A percentile compares a stretch with the other conserved stretches of the same genome.
phyloP scores from a whole-genome alignment of 345 rosid species.

The Ricinus communis region DNA sequence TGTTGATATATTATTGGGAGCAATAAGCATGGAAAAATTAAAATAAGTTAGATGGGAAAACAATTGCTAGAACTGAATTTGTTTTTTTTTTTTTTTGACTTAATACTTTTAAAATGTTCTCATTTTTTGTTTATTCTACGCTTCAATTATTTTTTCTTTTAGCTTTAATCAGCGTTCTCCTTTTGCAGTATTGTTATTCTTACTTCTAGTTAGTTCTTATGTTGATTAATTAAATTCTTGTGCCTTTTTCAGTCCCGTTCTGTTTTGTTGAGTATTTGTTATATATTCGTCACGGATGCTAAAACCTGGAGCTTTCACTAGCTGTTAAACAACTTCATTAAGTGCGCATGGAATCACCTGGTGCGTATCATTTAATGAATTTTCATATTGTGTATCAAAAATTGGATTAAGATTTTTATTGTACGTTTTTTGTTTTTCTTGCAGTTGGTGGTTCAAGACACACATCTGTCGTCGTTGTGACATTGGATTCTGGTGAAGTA shows the following conservation, averaged over 20 bases:
- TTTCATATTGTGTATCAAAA: not conserved
- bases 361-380: constrained; percentile 24
- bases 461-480: constrained; percentile 72
- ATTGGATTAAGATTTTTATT: not conserved
- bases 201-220: too few species aligned
- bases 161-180: too few species aligned
- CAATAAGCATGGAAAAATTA: too few species aligned
- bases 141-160: too few species aligned
- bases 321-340: constrained; percentile 17
- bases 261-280: not conserved
- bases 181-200: too few species aligned
- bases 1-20: too few species aligned
- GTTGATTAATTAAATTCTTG: not conserved
- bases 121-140: too few species aligned
- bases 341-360: constrained; percentile 63
- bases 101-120: too few species aligned
- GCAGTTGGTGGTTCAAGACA: constrained; percentile 59
- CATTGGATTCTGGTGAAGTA: constrained; percentile 74
- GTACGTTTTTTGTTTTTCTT: not conserved
- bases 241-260: not conserved
- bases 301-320: constrained; percentile 4
- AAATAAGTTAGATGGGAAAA: too few species aligned
- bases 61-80: too few species aligned
- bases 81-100: too few species aligned
- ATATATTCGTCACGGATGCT: constrained; percentile 12